phyloP scores from a whole-genome alignment of 2,329 filamentous ascomycete species.

The Epicoccum sorghinum region DNA sequence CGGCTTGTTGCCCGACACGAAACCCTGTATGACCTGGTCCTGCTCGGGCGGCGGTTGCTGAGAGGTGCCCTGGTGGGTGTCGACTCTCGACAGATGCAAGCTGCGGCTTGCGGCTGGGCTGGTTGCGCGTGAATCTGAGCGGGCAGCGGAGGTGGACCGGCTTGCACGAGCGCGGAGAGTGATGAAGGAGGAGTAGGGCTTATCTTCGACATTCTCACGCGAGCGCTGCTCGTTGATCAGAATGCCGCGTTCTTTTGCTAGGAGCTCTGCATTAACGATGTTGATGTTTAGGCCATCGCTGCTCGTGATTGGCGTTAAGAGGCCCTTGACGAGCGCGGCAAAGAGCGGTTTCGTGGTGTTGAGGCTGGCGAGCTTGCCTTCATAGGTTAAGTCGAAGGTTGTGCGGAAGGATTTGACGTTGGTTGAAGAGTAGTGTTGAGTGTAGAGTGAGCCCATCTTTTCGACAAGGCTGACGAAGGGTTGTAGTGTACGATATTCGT shows the following conservation, averaged over 20 bases:
- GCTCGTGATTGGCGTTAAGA: conserved; percentile 70
- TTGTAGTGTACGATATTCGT: conserved; percentile 78
- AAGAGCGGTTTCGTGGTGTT: conserved; percentile 80
- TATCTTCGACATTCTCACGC: conserved; percentile 63
- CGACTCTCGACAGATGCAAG: neutral
- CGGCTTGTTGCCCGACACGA: conserved; percentile 66
- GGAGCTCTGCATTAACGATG: conserved; percentile 79
- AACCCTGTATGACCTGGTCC: conserved; percentile 67
- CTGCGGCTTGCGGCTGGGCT: conserved; percentile 33
- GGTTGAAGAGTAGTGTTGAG: conserved; percentile 69
- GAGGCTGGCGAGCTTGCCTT: conserved; percentile 73
- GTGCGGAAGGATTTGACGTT: conserved; percentile 59
- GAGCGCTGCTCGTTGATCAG: conserved; percentile 75
- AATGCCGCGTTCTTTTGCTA: conserved; percentile 79
- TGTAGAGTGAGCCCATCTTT: conserved; percentile 79
- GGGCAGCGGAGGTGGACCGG: conserved; percentile 42
- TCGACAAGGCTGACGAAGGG: conserved; percentile 79
- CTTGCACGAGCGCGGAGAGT: conserved; percentile 65
- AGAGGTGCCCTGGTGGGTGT: conserved; percentile 3
- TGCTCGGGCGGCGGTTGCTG: conserved; percentile 26
- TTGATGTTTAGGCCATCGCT: conserved; percentile 74
- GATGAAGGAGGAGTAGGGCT: conserved; percentile 72
- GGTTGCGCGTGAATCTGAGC: conserved; percentile 30
- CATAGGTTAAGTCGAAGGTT: conserved; percentile 77
- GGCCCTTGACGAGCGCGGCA: conserved; percentile 77